Conservation (phyloP, 2,329 filamentous ascomycete genomes). For the Aspergillus neoniger region DNA sequence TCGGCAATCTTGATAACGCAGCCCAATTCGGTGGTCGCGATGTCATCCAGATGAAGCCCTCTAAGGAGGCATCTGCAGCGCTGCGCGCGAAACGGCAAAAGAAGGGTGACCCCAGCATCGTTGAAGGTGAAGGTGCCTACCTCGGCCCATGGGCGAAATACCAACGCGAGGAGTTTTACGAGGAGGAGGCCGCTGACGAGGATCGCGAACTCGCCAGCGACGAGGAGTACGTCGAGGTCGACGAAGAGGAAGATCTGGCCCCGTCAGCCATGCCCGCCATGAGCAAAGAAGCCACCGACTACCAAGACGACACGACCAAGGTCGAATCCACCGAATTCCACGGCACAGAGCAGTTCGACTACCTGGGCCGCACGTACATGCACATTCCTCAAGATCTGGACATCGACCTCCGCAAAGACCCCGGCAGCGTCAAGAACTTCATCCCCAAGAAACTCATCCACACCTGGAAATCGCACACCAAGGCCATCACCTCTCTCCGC, state of each 20-base stretch:
- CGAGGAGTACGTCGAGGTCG: slow-evolving; percentile 73
- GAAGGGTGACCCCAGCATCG: slow-evolving; percentile 80
- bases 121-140: slow-evolving; percentile 85
- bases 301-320: slow-evolving; percentile 57
- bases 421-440: slow-evolving; percentile 80
- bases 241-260: slow-evolving; percentile 58
- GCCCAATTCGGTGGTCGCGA: slow-evolving; percentile 51
- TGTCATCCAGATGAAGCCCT: slow-evolving; percentile 57
- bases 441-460: slow-evolving; percentile 93
- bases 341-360: slow-evolving; percentile 80
- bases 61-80: slow-evolving; percentile 70
- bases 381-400: slow-evolving; percentile 91
- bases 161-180: slow-evolving; percentile 69
- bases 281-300: slow-evolving; percentile 54
- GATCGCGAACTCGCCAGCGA: slow-evolving; percentile 74
- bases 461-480: slow-evolving; percentile 81
- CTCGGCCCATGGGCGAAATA: slow-evolving; percentile 94
- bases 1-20: slow-evolving; percentile 51
- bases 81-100: slow-evolving; percentile 75
- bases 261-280: slow-evolving; percentile 52
- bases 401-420: slow-evolving; percentile 79
- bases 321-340: slow-evolving; percentile 87
- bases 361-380: slow-evolving; percentile 96
- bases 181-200: slow-evolving; percentile 66
- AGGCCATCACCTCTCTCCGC: slow-evolving; percentile 82